Conservation (phyloP, 768 basidiomycete species). For the Serpula lacrymans region DNA sequence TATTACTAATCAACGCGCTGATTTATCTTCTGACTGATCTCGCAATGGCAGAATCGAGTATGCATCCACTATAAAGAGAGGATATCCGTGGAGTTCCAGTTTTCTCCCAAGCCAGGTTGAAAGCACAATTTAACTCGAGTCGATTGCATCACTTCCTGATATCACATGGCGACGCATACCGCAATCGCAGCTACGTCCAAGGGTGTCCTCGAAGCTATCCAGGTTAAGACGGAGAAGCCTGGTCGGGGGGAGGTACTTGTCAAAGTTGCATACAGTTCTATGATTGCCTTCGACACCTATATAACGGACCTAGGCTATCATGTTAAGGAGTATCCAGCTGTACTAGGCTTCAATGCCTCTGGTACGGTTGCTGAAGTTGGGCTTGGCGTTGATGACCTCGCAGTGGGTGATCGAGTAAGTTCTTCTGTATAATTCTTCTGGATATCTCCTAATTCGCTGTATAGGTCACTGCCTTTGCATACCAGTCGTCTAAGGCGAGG, state of each 20-base stretch:
- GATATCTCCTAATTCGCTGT: background rate
- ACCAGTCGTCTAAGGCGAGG: conserved; percentile 22
- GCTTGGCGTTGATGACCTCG: conserved; percentile 27
- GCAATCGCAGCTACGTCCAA: conserved; percentile 38
- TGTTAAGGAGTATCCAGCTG: conserved; percentile 30
- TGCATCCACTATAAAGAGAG: too few species aligned
- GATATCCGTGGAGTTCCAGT: too few species aligned
- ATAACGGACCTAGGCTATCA: conserved; percentile 31
- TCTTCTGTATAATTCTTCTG: background rate
- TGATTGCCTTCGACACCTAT: conserved; percentile 41
- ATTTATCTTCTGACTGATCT: too few species aligned
- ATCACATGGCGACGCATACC: conserved; percentile 34
- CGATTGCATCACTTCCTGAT: too few species aligned
- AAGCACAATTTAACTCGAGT: too few species aligned
- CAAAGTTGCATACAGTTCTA: conserved; percentile 37
- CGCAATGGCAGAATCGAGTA: too few species aligned
- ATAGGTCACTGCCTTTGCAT: conserved; percentile 27
- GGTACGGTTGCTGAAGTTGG: conserved; percentile 39
- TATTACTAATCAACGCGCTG: too few species aligned
- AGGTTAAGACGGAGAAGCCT: conserved; percentile 32
- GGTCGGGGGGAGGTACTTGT: conserved; percentile 37
- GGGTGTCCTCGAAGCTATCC: conserved; percentile 33
- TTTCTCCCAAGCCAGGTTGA: too few species aligned
- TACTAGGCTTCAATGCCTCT: conserved; percentile 35
- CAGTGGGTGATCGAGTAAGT: conserved; percentile 39